Conservation (phyloP, 768 basidiomycete species). For the Tylopilus plumbeoviolaceoides region DNA sequence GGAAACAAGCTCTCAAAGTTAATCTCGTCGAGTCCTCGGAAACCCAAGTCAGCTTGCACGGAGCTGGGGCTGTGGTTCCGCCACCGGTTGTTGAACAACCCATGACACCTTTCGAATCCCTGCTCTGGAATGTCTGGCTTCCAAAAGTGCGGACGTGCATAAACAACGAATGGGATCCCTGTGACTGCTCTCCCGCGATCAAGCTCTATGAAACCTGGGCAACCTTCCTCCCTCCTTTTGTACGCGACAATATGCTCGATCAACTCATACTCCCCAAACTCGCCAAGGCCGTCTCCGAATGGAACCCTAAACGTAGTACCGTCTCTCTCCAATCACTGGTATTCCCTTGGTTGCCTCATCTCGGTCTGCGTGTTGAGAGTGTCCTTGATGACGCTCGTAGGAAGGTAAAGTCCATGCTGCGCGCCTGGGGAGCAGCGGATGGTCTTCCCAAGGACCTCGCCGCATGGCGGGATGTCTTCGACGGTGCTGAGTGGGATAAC, state of each 20-base stretch:
- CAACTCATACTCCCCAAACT: conserved; percentile 95
- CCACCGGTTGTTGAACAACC: conserved; percentile 41
- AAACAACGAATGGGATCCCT: conserved; percentile 92
- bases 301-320: conserved; percentile 61
- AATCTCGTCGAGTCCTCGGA: conserved; percentile 37
- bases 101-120: conserved; percentile 95
- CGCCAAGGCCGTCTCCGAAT: conserved; percentile 75
- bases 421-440: conserved; percentile 70
- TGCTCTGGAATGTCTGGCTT: conserved; percentile 94
- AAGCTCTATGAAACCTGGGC: conserved; percentile 87
- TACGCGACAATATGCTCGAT: conserved; percentile 92
- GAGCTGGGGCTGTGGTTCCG: conserved; percentile 35
- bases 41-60: conserved; percentile 55
- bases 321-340: conserved; percentile 74
- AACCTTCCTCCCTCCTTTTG: conserved; percentile 81
- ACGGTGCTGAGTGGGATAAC: conserved; percentile 81
- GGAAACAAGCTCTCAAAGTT: conserved; percentile 67
- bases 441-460: conserved; percentile 70
- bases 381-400: conserved; percentile 85
- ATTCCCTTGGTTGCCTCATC: conserved; percentile 93
- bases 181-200: conserved; percentile 68
- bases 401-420: conserved; percentile 75
- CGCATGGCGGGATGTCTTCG: conserved; percentile 86
- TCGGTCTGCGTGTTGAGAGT: conserved; percentile 78
- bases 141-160: conserved; percentile 90